A percentile compares a stretch with the other conserved stretches of the same genome.
phyloP scores from a whole-genome alignment of 257 asterid genomes.

The Solanum dulcamara region DNA sequence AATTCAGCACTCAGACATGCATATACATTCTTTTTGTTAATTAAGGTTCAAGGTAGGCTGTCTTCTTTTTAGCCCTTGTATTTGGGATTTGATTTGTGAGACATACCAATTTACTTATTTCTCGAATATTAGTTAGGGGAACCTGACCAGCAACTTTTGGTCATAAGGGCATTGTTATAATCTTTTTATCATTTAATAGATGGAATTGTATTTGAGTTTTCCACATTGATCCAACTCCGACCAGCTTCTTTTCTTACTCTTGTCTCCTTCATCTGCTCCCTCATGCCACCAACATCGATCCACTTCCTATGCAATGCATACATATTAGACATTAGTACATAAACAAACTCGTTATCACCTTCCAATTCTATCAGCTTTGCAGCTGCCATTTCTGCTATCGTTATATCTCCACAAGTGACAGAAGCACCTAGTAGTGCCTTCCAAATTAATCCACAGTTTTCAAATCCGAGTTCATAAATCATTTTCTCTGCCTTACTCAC shows the following conservation, averaged over 20 bases:
- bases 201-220: not conserved
- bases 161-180: not conserved
- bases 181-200: not conserved
- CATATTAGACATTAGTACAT: slow-evolving; percentile 45
- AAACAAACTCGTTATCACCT: slow-evolving; percentile 38
- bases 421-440: slow-evolving; percentile 52
- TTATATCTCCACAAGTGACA: slow-evolving; percentile 28
- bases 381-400: slow-evolving; percentile 46
- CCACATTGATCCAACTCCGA: slow-evolving; percentile 47
- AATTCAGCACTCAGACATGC: too few species aligned
- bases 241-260: slow-evolving; percentile 44
- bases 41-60: too few species aligned
- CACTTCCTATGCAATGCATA: slow-evolving; percentile 43
- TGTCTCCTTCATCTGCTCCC: slow-evolving; percentile 52
- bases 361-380: slow-evolving; percentile 42
- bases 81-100: too few species aligned
- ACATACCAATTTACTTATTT: too few species aligned
- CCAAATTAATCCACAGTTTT: slow-evolving; percentile 46
- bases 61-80: too few species aligned
- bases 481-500: slow-evolving; percentile 34
- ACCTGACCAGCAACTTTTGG: too few species aligned
- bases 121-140: too few species aligned
- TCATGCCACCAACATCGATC: slow-evolving; percentile 33
- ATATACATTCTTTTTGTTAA: too few species aligned
- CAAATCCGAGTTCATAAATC: slow-evolving; percentile 38